Base-by-base conservation (phyloP, 805 yeast genomes). In the Saccharomycopsis sp. region DNA sequence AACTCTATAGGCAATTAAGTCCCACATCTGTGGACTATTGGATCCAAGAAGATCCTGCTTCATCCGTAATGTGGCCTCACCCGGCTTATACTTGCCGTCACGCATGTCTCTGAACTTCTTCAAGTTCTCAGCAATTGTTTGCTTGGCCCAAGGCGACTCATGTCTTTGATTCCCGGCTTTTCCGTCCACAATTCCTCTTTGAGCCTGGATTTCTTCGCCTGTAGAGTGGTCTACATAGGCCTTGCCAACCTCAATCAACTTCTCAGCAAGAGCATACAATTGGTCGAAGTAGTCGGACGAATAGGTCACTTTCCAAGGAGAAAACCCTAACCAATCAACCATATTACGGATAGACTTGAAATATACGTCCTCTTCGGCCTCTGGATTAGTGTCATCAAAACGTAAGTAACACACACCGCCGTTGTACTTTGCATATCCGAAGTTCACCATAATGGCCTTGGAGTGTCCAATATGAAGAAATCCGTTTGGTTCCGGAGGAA, bases 11-110 rank as follows among this genome's bases (percentile, higher is more conserved):
- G 99, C 99, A 62, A 94, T 94, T 64, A 94, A 80, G 74, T 94
- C 99, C 99, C 99, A 94, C 99, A 94, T 94, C 76, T 94, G 99
- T 17, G 99, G 99, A 63, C 89, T 88, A 63, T 97, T 96, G 17
- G 94, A 87, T 7, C 73, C 70, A 3, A 57, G 12, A 63, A 94
- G 76, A 68, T 94, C 97, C 78, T 90, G 97, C 72, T 93, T 93
- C 98, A 94, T 94, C 75, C 99, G 86, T 70, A 94, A 79, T 9
- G 91, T 90, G 34, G 97, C 98, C 72, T 89, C 89, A 64, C 98
- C 98, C 49, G 91, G 91, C 64, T 81, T 78, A 74, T 87, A 94
- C 63, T 78, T 76, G 50, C 99, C 99, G 68, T 90, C 90, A 69
- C 86, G 83, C 99, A 94, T 94, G 59, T 81, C 85, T 70, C 97